These are phyloP conservation scores for Termitomyces sp. DNA, from an alignment of 768 basidiomycete species.

Conservation along the genomic window DNA sequence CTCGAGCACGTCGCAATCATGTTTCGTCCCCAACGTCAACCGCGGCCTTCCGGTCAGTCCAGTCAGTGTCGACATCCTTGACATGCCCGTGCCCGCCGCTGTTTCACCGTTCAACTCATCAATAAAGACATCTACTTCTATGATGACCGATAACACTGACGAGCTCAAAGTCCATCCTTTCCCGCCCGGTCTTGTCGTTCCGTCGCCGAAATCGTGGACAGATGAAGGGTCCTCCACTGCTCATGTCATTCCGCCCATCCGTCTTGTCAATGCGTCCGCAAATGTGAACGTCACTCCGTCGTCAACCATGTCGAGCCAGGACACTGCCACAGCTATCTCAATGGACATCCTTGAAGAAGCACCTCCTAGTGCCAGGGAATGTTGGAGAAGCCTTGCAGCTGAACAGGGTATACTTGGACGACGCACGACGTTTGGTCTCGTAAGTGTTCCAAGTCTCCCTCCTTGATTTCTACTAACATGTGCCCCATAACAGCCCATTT, in stretches of 20 bases:
- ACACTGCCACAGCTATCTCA: conserved; percentile 30
- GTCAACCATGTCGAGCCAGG: conserved; percentile 14
- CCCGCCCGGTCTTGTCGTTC: conserved; percentile 33
- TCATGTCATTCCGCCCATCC: conserved; percentile 4
- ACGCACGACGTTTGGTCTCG: conserved; percentile 55
- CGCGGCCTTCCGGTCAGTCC: conserved; percentile 13
- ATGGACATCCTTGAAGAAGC: conserved; percentile 67
- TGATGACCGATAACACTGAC: conserved; percentile 26
- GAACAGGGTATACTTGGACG: conserved; percentile 21
- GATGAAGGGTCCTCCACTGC: conserved; percentile 15
- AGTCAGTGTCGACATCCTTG: conserved; percentile 39
- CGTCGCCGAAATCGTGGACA: conserved; percentile 26
- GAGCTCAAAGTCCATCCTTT: conserved; percentile 22
- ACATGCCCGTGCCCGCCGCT: conserved; percentile 55
- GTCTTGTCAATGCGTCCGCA: background rate
- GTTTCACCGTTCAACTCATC: conserved; percentile 42
- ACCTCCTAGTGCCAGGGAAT: conserved; percentile 55
- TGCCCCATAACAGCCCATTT: conserved; percentile 33
- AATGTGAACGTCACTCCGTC: conserved; percentile 7
- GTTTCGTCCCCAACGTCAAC: conserved; percentile 5
- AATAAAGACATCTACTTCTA: conserved; percentile 17
- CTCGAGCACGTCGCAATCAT: background rate
- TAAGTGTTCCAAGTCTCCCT: conserved; percentile 28
- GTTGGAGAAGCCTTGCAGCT: conserved; percentile 55
- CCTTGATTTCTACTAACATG: conserved; percentile 12